Base-by-base conservation (phyloP, 768 basidiomycete genomes). In the Lyophyllum shimeji region DNA sequence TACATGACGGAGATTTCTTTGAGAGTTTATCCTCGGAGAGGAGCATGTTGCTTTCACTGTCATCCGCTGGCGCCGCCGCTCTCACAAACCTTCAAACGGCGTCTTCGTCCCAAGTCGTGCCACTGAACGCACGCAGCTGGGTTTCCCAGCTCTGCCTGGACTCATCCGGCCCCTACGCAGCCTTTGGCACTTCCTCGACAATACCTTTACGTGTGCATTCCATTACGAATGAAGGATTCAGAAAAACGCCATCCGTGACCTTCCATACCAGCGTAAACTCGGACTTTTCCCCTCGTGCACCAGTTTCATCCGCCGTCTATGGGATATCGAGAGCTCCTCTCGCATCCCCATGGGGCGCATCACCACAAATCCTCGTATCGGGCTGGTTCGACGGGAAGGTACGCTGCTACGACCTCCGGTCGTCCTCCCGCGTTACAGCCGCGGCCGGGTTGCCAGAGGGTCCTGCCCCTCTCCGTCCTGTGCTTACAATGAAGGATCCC, bases 331-430 rank as follows among this genome's bases (percentile, higher is more conserved):
- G 73, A 23, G 82, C 82, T 7, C 85, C 89, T 0, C 75, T 77
- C 0, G 76, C 82, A 24, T 85, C 85, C 20, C 82, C 85, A 0
- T 85, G 86, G 79, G 90, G 90, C 3, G 71, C 80, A 1, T 87
- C 89, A 2, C 83, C 87, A 17, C 79, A 90, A 63, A 80, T 90
- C 18, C 53, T 94, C 21, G 77, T 90, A 34, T 87, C 89, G 1
- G 92, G 90, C 1, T 93, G 91, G 90, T 93, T 83, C 68, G 89
- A 94, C 65, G 87, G 91, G 11, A 67, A 77, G 46, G 86, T 90
- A 31, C 79, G 82, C 34, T 78, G 90, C 49, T 85, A 91, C 69
- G 92, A 93, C 68, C 78, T 93, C 39, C 89, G 91, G 23, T 75
- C 82, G 17, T 74, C 74, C 18, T 70, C 71, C 24, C 63, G 67